These are phyloP conservation scores for Penicillium italicum DNA, from an alignment of 2,329 filamentous ascomycete species.

Conservation along the genomic window DNA sequence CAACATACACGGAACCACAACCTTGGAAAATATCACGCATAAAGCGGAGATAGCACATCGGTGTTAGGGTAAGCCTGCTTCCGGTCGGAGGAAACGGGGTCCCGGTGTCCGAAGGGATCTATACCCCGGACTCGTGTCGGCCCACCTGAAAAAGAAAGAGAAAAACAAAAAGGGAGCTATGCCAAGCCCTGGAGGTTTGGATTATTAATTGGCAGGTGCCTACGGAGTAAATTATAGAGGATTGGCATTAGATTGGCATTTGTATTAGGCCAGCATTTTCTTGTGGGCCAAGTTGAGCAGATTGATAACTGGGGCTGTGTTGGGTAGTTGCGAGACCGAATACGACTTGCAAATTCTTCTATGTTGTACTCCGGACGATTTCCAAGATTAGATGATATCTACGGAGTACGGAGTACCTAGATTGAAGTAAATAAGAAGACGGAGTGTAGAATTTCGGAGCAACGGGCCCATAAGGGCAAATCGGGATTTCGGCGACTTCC, in stretches of 20 bases:
- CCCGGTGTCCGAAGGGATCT: conserved; percentile 18
- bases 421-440: too few relatives aligned
- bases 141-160: background rate
- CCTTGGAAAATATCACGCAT: background rate
- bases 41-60: conserved; percentile 1
- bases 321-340: background rate
- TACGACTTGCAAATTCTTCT: background rate
- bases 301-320: background rate
- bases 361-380: too few relatives aligned
- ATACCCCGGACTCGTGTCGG: conserved; percentile 19
- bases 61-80: conserved; percentile 11
- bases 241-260: background rate
- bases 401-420: too few relatives aligned
- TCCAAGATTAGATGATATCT: too few relatives aligned
- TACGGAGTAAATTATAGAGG: background rate
- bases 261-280: background rate
- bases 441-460: background rate
- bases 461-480: conserved; percentile 11
- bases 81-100: conserved; percentile 19
- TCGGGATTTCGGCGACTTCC: conserved; percentile 23
- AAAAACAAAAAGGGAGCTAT: background rate
- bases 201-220: background rate
- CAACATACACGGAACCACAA: background rate
- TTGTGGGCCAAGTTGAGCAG: background rate
- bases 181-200: background rate